Evolutionary conservation across 139 green algal species (phyloP), one percentile per base, ranked within the genome.

Genomic region (Gonium pectorale): DNA sequence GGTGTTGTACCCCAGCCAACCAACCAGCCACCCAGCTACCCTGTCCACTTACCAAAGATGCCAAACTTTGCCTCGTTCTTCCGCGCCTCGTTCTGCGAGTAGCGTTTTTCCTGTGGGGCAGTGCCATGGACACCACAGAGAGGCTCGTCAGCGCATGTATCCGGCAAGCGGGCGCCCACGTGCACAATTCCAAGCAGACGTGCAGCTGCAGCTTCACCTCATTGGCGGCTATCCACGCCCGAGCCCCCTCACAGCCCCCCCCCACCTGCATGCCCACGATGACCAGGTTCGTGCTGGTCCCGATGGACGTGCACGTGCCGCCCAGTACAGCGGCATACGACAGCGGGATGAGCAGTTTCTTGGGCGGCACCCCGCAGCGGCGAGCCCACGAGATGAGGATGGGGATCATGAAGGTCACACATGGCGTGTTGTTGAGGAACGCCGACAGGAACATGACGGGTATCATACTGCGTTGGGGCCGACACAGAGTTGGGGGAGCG

Each of bases 351-450:
- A 96, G 92, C 33, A 97, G 79, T 89, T 91, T 89, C 49, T 89
- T 85, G 44, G 49, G 49, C 11, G 73, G 71, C 22, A 73, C 71
- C 29, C 51, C 52, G 38, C 43, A 75, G 44, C 78, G 85, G 21
- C 80, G 63, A 0, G 68, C 79, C 89, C 90, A 83, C 2, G 77
- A 83, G 4, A 83, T 73, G 19, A 83, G 44, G 44, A 83, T 91
- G 3, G 89, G 91, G 27, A 92, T 91, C 77, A 93, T 86, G 15
- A 93, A 83, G 35, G 90, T 89, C 2, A 89, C 86, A 56, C 72
- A 73, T 44, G 73, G 94, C 29, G 95, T 97, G 92, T 97, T 97
- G 93, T 96, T 96, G 29, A 97, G 88, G 83, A 97, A 97, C 24
- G 94, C 94, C 27, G 86, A 94, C 2, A 92, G 67, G n/a, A 90